Conservation (phyloP, 805 yeast species). For the Grigorovia jiainica region DNA sequence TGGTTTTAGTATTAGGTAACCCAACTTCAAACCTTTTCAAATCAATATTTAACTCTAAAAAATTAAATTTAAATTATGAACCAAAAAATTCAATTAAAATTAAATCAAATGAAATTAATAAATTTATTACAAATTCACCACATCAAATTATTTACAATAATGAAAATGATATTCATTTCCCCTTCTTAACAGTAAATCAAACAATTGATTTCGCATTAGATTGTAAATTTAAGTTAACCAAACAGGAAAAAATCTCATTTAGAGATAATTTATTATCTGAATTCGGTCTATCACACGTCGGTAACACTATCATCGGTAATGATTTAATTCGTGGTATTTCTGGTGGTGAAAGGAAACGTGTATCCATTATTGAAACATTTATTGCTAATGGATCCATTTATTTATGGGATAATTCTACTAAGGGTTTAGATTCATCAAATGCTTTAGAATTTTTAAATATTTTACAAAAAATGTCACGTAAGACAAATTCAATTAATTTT, state of each 20-base stretch:
- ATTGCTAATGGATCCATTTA: slow-evolving; percentile 37
- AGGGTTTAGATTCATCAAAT: slow-evolving; percentile 42
- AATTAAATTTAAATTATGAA: slow-evolving; percentile 9
- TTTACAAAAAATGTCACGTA: slow-evolving; percentile 32
- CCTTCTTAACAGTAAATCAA: slow-evolving; percentile 45
- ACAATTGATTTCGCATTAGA: slow-evolving; percentile 47
- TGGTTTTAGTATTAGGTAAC: slow-evolving; percentile 19
- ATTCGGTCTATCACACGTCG: slow-evolving; percentile 41
- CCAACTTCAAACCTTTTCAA: slow-evolving; percentile 19
- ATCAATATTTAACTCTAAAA: slow-evolving; percentile 13
- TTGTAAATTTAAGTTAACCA: slow-evolving; percentile 28
- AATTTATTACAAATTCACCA: slow-evolving; percentile 13
- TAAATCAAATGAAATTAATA: slow-evolving; percentile 14
- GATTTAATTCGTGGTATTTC: slow-evolving; percentile 56
- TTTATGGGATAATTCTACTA: slow-evolving; percentile 45
- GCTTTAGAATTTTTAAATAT: slow-evolving; percentile 39
- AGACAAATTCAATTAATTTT: slow-evolving; percentile 33
- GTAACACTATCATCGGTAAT: slow-evolving; percentile 52
- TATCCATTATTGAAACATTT: slow-evolving; percentile 50
- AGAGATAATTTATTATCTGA: slow-evolving; percentile 24
- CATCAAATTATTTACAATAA: slow-evolving; percentile 32
- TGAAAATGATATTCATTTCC: slow-evolving; percentile 49
- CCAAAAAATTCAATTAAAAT: slow-evolving; percentile 16
- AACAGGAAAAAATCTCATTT: slow-evolving; percentile 18
- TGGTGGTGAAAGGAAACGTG: slow-evolving; percentile 61